phyloP scores from a whole-genome alignment of 345 rosid species.

The Camelina sativa region DNA sequence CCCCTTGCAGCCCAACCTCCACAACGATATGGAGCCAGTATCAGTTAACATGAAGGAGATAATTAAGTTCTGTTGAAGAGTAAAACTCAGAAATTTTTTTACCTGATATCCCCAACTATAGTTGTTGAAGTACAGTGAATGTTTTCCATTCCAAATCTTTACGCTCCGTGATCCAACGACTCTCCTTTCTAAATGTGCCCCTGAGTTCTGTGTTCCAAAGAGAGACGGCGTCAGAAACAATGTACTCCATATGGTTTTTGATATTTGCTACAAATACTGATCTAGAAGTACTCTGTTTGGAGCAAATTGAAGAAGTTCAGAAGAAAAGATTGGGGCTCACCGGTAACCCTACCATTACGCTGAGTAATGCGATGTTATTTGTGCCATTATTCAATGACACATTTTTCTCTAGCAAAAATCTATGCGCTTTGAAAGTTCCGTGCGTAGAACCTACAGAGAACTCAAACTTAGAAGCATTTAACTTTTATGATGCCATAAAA shows the following conservation, averaged over 20 bases:
- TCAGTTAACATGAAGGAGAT: conserved; percentile 32
- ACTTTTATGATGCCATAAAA: conserved; percentile 1
- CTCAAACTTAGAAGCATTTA: conserved; percentile 7
- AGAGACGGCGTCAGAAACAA: conserved; percentile 11
- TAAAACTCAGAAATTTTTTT: conserved; percentile 3
- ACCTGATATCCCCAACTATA: conserved; percentile 81
- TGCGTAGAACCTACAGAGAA: conserved; percentile 60
- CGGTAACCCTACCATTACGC: conserved; percentile 87
- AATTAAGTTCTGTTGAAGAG: conserved; percentile 9
- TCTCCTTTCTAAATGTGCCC: conserved; percentile 69
- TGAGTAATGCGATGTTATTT: conserved; percentile 74
- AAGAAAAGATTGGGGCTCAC: conserved; percentile 44
- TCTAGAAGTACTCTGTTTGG: conserved; percentile 26
- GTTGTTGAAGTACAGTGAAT: conserved; percentile 47
- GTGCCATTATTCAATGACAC: conserved; percentile 55
- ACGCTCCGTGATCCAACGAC: conserved; percentile 58
- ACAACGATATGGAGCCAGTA: conserved; percentile 18
- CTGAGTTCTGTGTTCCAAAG: conserved; percentile 55
- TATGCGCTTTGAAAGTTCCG: conserved; percentile 48
- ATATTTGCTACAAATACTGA: background rate
- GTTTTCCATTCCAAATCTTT: conserved; percentile 42
- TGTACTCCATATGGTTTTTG: conserved; percentile 16
- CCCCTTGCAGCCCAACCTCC: conserved; percentile 79
- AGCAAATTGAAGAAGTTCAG: background rate
- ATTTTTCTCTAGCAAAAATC: conserved; percentile 45